Base-by-base conservation (phyloP, 495 filamentous ascomycete genomes). In the Aspergillus saccharolyticus region DNA sequence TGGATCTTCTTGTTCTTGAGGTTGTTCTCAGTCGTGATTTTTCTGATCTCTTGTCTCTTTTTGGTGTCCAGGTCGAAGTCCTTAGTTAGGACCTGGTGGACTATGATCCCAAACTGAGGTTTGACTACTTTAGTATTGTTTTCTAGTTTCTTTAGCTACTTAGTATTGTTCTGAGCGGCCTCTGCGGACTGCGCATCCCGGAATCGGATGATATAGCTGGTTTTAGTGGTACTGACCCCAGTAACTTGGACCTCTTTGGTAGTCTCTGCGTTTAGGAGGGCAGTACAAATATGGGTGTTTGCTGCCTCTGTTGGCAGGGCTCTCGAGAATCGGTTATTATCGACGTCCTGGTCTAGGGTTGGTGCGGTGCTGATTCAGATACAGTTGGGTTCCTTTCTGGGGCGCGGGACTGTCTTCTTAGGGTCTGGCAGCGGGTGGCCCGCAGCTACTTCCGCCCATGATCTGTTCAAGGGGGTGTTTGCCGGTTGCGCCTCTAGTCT, bases 21-120 rank as follows among this genome's bases (percentile, higher is more conserved):
- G 5, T 66, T 50, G 24, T 71, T 71, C 1, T 71, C 63, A 43
- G 57, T 39, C 6, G 60, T 62, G 22, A 71, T 65, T 19, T n/a
- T 67, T 69, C 64, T 18, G 1, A 59, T 53, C 10, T 20, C 63
- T 15, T 61, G 17, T 4, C 47, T 43, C 49, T 52, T 48, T 0
- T 28, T 44, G 15, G n/a, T 47, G 8, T 64, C 61, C 8, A 65
- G 50, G 28, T 63, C 45, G 33, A 66, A 60, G 15, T 62, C 64
- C 51, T 68, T 53, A 9, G 61, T 69, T 0, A 62, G 66, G 16
- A 60, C 59, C 8, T 52, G 60, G 54, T 71, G 59, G 57, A 62
- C 59, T 17, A 57, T 56, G 3, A 65, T 44, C 17, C 59, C 56
- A 42, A 62, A 63, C 21, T 57, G 46, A n/a, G 62, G 62, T 47